phyloP scores from a whole-genome alignment of 371 early-diverging fungal species.

The Saksenaea vasiformis region DNA sequence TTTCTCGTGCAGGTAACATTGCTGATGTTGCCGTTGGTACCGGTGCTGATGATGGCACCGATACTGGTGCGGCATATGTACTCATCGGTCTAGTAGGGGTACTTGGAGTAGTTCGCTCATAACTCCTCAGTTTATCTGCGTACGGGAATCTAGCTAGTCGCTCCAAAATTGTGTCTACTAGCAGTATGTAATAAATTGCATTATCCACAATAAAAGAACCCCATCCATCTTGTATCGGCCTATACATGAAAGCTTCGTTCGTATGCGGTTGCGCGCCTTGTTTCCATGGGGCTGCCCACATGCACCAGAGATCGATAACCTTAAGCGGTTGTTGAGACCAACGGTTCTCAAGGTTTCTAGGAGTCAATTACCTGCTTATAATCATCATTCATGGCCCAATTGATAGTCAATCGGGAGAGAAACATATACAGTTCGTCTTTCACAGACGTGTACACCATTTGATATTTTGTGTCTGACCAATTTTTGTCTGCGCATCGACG shows the following conservation, averaged over 20 bases:
- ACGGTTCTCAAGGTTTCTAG: no score
- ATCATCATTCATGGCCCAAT: slow-evolving; percentile 34
- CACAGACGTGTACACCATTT: slow-evolving; percentile 14
- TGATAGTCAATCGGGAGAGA: slow-evolving; percentile 33
- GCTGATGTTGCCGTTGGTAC: slow-evolving; percentile 2
- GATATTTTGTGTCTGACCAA: slow-evolving; percentile 12
- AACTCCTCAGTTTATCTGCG: slow-evolving; percentile 10
- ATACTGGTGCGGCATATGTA: background rate
- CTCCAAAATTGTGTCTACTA: slow-evolving; percentile 31
- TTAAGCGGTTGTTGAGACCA: background rate
- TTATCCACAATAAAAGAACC: slow-evolving; percentile 31
- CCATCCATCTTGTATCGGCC: slow-evolving; percentile 26
- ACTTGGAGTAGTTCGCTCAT: background rate
- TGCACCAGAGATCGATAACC: slow-evolving; percentile 31
- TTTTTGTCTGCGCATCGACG: slow-evolving; percentile 10
- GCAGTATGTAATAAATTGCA: slow-evolving; percentile 25
- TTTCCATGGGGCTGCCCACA: slow-evolving; percentile 42
- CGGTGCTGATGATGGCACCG: no score
- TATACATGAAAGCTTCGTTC: background rate
- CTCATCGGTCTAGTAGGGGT: background rate
- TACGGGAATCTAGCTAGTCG: slow-evolving; percentile 21
- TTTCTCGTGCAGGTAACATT: background rate
- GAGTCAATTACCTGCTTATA: slow-evolving; percentile 20
- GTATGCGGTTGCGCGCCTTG: slow-evolving; percentile 9
- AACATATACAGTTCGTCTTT: slow-evolving; percentile 31